Base-by-base conservation (phyloP, 192 early-diverging fungal genomes). In the Rhizophagus sp. region DNA sequence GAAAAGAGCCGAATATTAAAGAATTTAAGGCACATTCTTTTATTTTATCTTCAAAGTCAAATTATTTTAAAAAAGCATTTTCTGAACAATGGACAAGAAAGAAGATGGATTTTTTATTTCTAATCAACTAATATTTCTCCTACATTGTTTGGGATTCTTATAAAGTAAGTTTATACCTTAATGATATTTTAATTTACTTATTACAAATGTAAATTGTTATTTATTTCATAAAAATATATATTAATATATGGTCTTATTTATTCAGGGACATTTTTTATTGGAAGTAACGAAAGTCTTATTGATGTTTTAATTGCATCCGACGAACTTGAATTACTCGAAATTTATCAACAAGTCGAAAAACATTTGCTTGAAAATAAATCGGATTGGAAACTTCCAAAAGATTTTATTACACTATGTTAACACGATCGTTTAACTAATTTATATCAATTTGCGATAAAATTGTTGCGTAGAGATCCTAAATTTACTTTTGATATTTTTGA, bases 111-210 rank as follows among this genome's bases (percentile, higher is more conserved):
- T 61, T 24, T 25, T 27, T 17, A n/a, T 57, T 33, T 74, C 44
- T 19, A 57, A 49, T 19, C 47, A 74, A 25, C 73, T 57, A 74
- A 74, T 57, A 52, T 74, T 61, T 49, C 73, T 5, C 73, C 73
- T 61, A 17, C 6, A 15, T 10, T 57, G 15, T 57, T 74, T 33
- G 30, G 61, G n/a, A n/a, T 61, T 33, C 44, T 74, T 74, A 25
- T 74, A 33, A 74, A 61, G 73, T 74, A 74, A 74, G 73, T 73
- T 41, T 36, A 36, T 36, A 36, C 4, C 34, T 36, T 36, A 36
- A 36, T 2, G 0, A 2, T 2, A 36, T 36, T 36, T 36, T 36
- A 0, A 36, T 4, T 36, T 36, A 30, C 34, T 36, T 36, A 36
- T 4, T 36, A 36, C 34, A 15, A 52, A 52, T 17, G 30, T 19